Evolutionary conservation across 1,139 yeast genomes (phyloP).

Genomic region (Saccharomyces uvarum): DNA sequence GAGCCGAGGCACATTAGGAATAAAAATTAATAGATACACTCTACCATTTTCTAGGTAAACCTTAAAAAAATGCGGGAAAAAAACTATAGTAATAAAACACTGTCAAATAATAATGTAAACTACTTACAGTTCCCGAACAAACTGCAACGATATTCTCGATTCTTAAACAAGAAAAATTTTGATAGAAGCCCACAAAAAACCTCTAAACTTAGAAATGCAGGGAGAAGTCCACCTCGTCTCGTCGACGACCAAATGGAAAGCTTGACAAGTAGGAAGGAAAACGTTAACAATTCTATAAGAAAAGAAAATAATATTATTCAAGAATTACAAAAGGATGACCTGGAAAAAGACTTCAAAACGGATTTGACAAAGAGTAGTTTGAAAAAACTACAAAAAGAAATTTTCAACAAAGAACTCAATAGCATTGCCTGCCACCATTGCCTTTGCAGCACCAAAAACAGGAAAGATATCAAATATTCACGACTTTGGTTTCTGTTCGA

Average conservation of each 20-base stretch:
- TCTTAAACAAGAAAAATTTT: background rate
- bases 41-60: no score
- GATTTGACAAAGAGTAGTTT: slow-evolving; percentile 13
- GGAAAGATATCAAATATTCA: slow-evolving; percentile 8
- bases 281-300: background rate
- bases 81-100: background rate
- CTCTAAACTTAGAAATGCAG: background rate
- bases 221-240: background rate
- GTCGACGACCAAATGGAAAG: background rate
- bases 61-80: background rate
- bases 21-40: background rate
- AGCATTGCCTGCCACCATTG: slow-evolving; percentile 14
- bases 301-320: background rate
- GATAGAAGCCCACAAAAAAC: background rate
- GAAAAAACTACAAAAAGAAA: slow-evolving; percentile 13
- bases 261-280: background rate
- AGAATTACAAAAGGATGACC: background rate
- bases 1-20: background rate
- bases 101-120: background rate
- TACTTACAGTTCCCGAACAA: background rate
- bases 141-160: background rate
- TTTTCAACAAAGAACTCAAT: slow-evolving; percentile 13
- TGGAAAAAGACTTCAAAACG: background rate
- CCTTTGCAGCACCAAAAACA: slow-evolving; percentile 15
- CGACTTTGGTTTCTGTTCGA: slow-evolving; percentile 29